Conservation (phyloP, 208 protist genomes). For the Wallacemonas collosoma region DNA sequence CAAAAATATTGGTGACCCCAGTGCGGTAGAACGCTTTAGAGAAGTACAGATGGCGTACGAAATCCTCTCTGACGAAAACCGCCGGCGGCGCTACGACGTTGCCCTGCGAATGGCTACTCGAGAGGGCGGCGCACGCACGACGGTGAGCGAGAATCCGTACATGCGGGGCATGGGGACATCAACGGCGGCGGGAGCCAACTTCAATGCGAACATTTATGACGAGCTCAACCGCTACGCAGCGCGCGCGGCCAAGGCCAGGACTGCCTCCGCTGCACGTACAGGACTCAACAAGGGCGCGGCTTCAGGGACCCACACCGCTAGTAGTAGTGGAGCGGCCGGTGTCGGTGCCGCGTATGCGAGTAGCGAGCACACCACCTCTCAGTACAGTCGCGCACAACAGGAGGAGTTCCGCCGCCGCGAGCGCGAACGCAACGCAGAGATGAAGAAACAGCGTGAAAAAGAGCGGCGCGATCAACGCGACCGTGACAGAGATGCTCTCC, state of each 20-base stretch:
- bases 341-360: slow-evolving; percentile 9
- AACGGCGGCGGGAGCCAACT: not conserved
- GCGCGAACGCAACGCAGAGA: slow-evolving; percentile 63
- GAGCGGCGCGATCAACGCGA: slow-evolving; percentile 51
- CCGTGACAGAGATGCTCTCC: slow-evolving; percentile 51
- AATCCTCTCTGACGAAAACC: slow-evolving; percentile 93
- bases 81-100: slow-evolving; percentile 95
- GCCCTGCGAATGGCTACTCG: slow-evolving; percentile 65
- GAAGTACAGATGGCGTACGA: slow-evolving; percentile 96
- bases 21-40: slow-evolving; percentile 84
- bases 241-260: slow-evolving; percentile 4
- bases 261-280: slow-evolving; percentile 4
- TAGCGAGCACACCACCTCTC: slow-evolving; percentile 15
- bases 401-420: slow-evolving; percentile 65
- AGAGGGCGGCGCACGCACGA: not conserved
- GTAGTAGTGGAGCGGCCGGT: slow-evolving; percentile 15
- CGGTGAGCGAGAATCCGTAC: slow-evolving; percentile 30
- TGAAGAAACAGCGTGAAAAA: slow-evolving; percentile 40
- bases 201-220: slow-evolving; percentile 40
- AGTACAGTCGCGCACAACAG: slow-evolving; percentile 72
- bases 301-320: slow-evolving; percentile 13
- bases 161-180: slow-evolving; percentile 15
- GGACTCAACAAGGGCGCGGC: not conserved
- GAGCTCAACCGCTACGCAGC: slow-evolving; percentile 28
- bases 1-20: slow-evolving; percentile 88